A percentile compares a stretch with the other conserved stretches of the same genome.
These are phyloP conservation scores for Dovyalis caffra DNA, from an alignment of 345 rosid species.

Conservation along the genomic window DNA sequence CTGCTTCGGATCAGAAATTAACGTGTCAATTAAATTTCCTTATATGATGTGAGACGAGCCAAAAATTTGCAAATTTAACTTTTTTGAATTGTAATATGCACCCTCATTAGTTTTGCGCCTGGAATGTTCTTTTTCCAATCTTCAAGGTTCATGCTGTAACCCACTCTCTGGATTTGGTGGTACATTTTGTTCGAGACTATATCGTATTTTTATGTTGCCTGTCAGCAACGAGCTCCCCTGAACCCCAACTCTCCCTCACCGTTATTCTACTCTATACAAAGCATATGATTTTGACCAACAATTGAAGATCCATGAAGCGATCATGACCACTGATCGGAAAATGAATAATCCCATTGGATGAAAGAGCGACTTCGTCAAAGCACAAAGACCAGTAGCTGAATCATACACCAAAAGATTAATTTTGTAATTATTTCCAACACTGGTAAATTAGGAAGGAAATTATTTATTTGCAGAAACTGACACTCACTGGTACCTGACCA, in stretches of 20 bases:
- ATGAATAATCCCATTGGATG: too few species aligned
- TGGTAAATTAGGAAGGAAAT: not conserved
- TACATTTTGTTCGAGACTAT: too few species aligned
- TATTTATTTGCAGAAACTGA: not conserved
- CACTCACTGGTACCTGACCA: not conserved
- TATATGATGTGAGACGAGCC: not conserved
- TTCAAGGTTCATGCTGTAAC: too few species aligned
- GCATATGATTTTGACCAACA: not conserved
- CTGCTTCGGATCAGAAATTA: not conserved
- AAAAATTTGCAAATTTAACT: not conserved
- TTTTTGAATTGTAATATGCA: not conserved
- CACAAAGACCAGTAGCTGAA: too few species aligned
- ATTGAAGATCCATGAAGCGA: too few species aligned
- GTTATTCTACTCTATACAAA: not conserved
- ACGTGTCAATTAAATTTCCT: not conserved
- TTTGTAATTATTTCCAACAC: not conserved
- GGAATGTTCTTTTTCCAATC: not conserved
- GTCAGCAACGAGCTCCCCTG: not conserved
- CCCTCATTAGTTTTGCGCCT: not conserved
- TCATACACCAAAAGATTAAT: not conserved
- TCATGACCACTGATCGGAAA: too few species aligned
- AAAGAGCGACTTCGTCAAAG: too few species aligned
- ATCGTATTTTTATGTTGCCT: not conserved
- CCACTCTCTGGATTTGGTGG: too few species aligned
- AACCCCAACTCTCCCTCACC: not conserved